Evolutionary conservation across 768 basidiomycete species (phyloP), one percentile per base, ranked within the genome.

Genomic region (Lentinula edodes): DNA sequence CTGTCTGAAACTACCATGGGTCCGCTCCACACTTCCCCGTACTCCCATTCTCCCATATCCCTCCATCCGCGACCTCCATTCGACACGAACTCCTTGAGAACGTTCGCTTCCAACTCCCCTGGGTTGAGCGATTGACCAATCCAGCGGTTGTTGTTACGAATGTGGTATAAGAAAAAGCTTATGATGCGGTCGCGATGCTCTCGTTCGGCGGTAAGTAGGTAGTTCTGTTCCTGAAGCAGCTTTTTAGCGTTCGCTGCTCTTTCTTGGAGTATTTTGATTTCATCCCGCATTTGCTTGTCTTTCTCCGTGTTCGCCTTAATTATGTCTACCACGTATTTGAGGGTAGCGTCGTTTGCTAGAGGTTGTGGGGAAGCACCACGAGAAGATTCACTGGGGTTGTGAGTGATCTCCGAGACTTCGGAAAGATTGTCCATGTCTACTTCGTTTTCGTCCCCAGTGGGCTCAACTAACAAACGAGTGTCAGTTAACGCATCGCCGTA

Each of bases 111-210:
- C 45, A 39, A 2, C 42, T 59, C 8, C 4, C 20, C 10, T 16
- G 35, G 15, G 42, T 28, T 50, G 43, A n/a, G 23, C 8, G n/a
- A 23, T 23, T 58, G n/a, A 10, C 35, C 53, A 10, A 39, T 42
- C 58, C 58, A 59, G 7, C 58, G 58, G 16, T 59, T 59, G 35
- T 59, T 59, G 34, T 59, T 59, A n/a, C 32, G 58, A 38, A 59
- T 20, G 34, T 59, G 45, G 23, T 59, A 59, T 0, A 45, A 13
- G 10, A 59, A 8, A 18, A 48, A 59, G 43, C 16, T 59, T 1
- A 59, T 43, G 2, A 59, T 59, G 48, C 58, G 58, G 6, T 59
- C 45, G 9, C 58, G 58, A n/a, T 48, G 43, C 15, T 59, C 58
- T 18, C 58, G 58, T 36, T 59, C 58, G 15, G 39, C 58, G 1